Evolutionary conservation across 2,329 filamentous ascomycete genomes (phyloP).

Genomic region (Tolypocladium nubicola): DNA sequence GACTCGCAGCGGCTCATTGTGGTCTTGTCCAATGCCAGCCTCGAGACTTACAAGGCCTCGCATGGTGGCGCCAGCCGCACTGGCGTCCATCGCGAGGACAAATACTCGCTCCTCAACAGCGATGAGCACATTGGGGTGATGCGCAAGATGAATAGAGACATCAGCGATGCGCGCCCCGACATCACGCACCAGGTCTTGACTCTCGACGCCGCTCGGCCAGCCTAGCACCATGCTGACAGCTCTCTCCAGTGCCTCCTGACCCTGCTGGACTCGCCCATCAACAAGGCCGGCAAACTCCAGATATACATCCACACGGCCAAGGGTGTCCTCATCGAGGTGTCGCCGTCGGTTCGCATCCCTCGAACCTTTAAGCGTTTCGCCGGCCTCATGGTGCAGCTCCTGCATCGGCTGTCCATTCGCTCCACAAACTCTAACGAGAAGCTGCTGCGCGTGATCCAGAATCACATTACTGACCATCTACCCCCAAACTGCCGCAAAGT

Average conservation of each 20-base stretch:
- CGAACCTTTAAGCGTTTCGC: constrained; percentile 98
- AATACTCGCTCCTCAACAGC: constrained; percentile 95
- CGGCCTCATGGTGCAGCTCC: constrained; percentile 94
- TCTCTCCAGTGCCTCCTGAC: constrained; percentile 77
- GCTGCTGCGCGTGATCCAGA: constrained; percentile 92
- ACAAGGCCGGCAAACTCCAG: constrained; percentile 94
- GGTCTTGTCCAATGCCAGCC: constrained; percentile 89
- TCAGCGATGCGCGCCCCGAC: constrained; percentile 93
- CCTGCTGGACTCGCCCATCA: constrained; percentile 93
- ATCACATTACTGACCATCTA: constrained; percentile 93
- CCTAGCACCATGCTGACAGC: constrained; percentile 36
- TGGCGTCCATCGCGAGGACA: constrained; percentile 69
- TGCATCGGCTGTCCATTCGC: constrained; percentile 90
- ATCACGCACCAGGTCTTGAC: constrained; percentile 85
- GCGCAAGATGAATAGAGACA: constrained; percentile 98
- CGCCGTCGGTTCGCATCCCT: constrained; percentile 93
- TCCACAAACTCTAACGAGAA: constrained; percentile 97
- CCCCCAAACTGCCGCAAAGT: constrained; percentile 97
- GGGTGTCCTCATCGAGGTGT: constrained; percentile 94
- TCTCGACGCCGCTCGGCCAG: constrained; percentile 10
- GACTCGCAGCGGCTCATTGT: constrained; percentile 87
- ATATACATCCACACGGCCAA: constrained; percentile 98
- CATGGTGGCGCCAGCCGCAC: constrained; percentile 56
- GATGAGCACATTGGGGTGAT: constrained; percentile 98
- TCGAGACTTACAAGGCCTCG: constrained; percentile 93